phyloP scores from a whole-genome alignment of 495 filamentous ascomycete species.

The Parachaetomium inaequale region DNA sequence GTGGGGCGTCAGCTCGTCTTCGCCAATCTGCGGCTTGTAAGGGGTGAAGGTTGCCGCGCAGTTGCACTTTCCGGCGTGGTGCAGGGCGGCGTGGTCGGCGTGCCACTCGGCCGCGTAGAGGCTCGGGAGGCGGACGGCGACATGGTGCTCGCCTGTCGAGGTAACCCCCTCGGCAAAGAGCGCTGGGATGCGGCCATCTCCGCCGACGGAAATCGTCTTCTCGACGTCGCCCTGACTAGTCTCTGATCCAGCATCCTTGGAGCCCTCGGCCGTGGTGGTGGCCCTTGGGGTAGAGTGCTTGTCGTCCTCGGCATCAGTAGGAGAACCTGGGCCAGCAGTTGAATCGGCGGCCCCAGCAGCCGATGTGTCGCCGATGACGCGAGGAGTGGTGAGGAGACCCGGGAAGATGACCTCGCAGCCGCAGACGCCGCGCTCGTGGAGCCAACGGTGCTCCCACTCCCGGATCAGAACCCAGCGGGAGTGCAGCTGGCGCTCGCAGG shows the following conservation, averaged over 20 bases:
- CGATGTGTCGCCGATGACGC: slow-evolving; percentile 22
- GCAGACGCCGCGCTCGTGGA: slow-evolving; percentile 46
- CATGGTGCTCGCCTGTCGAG: slow-evolving; percentile 12
- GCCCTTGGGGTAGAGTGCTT: background rate
- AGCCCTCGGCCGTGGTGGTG: background rate
- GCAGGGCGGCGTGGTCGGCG: slow-evolving; percentile 36
- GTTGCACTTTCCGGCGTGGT: slow-evolving; percentile 31
- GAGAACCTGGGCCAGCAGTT: background rate
- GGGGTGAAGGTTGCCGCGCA: slow-evolving; percentile 33
- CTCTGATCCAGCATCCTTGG: background rate
- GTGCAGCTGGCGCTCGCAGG: slow-evolving; percentile 40
- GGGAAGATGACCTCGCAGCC: slow-evolving; percentile 40
- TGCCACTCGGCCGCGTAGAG: slow-evolving; percentile 44
- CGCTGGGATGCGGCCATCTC: slow-evolving; percentile 20
- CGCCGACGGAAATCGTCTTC: background rate
- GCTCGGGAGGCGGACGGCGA: slow-evolving; percentile 33
- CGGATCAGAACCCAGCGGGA: slow-evolving; percentile 38
- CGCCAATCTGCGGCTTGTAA: slow-evolving; percentile 21
- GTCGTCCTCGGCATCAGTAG: background rate
- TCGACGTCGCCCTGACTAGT: background rate
- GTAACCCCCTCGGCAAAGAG: slow-evolving; percentile 25
- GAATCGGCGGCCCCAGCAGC: background rate
- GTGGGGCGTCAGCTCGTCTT: slow-evolving; percentile 15
- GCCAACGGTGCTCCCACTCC: slow-evolving; percentile 46
- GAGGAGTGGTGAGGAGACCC: slow-evolving; percentile 29